Conservation (phyloP, 768 basidiomycete species). For the Rhizopogon vulgaris region DNA sequence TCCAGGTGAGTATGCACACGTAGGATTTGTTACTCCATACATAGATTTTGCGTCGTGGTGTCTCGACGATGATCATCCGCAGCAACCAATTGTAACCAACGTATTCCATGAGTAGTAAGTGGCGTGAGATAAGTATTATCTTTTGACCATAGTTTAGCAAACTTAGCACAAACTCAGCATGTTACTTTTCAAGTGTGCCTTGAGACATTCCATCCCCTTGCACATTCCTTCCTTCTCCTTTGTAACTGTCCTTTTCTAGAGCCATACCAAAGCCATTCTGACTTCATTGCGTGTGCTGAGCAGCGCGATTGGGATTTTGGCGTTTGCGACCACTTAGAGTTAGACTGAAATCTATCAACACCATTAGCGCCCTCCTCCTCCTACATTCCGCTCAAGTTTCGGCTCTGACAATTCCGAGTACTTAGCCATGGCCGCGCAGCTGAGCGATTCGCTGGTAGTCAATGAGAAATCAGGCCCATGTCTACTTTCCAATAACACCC, state of each 20-base stretch:
- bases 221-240: background rate
- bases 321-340: background rate
- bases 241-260: background rate
- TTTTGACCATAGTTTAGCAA: background rate
- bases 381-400: conserved; percentile 15
- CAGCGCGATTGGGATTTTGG: conserved; percentile 9
- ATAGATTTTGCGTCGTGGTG: too few species aligned
- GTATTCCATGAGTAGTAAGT: background rate
- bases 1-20: too few species aligned
- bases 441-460: conserved; percentile 10
- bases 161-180: too few species aligned
- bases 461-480: conserved; percentile 16
- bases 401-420: background rate
- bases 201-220: background rate
- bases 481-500: conserved; percentile 13
- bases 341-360: conserved; percentile 9
- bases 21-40: too few species aligned
- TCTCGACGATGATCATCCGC: too few species aligned
- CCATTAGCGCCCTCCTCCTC: background rate
- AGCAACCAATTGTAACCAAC: background rate
- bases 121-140: conserved; percentile 13
- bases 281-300: background rate
- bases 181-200: background rate
- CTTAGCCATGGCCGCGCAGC: background rate
- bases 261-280: background rate